phyloP scores from a whole-genome alignment of 805 yeast species.

The Barnettozyma californica region DNA sequence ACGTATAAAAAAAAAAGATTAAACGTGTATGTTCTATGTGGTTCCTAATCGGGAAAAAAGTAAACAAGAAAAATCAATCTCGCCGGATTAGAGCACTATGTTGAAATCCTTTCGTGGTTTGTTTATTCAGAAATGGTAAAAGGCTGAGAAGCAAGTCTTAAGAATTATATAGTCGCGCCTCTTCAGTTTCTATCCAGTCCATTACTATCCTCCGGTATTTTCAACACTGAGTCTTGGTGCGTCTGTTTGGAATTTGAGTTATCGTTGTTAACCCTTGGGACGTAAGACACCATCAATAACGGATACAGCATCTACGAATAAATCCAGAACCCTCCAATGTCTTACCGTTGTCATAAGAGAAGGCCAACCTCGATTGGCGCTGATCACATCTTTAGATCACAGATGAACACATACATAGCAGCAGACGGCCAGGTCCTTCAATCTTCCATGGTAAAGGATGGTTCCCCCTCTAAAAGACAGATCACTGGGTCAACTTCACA shows the following conservation, averaged over 20 bases:
- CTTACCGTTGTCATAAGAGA: conserved; percentile 19
- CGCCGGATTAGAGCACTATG: not conserved
- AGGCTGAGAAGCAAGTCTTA: not conserved
- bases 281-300: not conserved
- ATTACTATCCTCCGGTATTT: too few species aligned
- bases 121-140: not conserved
- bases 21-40: not conserved
- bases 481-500: conserved; percentile 24
- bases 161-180: too few species aligned
- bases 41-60: conserved; percentile 10
- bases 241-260: too few species aligned
- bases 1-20: not conserved
- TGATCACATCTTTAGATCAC: conserved; percentile 11
- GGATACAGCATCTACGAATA: too few species aligned
- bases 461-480: conserved; percentile 25
- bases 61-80: conserved; percentile 6
- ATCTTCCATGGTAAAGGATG: conserved; percentile 24
- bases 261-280: too few species aligned
- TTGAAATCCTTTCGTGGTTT: not conserved
- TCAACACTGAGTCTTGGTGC: too few species aligned
- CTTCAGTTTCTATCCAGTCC: too few species aligned
- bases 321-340: conserved; percentile 8
- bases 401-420: conserved; percentile 19
- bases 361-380: conserved; percentile 26
- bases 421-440: conserved; percentile 25